These are phyloP conservation scores for Mollisia scopiformis DNA, from an alignment of 2,329 filamentous ascomycete genomes.

Conservation along the genomic window DNA sequence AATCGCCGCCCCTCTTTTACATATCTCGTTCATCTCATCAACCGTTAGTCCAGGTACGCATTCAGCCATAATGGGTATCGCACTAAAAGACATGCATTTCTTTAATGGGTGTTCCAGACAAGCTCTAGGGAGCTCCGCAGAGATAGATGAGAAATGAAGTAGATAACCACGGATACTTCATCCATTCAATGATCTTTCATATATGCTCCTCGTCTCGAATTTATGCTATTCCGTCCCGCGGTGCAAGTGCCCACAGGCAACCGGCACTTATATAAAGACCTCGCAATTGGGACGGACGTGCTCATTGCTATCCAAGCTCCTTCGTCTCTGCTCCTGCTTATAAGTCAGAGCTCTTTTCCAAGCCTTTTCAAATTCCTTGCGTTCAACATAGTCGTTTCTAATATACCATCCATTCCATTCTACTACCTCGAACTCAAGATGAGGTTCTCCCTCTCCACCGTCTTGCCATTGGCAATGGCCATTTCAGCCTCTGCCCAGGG, in stretches of 20 bases:
- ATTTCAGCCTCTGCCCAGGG: constrained; percentile 20
- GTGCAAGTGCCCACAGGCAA: neutral
- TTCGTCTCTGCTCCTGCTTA: neutral
- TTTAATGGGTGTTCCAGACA: too few species aligned
- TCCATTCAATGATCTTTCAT: neutral
- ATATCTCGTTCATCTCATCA: neutral
- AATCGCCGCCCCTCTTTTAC: neutral
- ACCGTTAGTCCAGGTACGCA: neutral
- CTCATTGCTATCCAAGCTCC: neutral
- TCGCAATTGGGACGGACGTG: neutral
- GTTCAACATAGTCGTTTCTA: neutral
- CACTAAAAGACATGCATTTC: neutral
- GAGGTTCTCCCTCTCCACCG: constrained; percentile 8
- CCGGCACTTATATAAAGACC: neutral
- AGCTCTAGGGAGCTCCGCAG: neutral
- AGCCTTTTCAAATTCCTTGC: neutral
- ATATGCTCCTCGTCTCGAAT: neutral
- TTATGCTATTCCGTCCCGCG: neutral
- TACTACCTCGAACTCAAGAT: neutral
- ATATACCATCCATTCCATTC: neutral
- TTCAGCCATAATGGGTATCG: constrained; percentile 5
- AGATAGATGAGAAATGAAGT: neutral
- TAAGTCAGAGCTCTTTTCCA: neutral
- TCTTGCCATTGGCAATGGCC: constrained; percentile 11
- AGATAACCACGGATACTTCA: neutral